These are phyloP conservation scores for Cercospora zeae-maydis DNA, from an alignment of 2,329 filamentous ascomycete genomes.

Conservation along the genomic window DNA sequence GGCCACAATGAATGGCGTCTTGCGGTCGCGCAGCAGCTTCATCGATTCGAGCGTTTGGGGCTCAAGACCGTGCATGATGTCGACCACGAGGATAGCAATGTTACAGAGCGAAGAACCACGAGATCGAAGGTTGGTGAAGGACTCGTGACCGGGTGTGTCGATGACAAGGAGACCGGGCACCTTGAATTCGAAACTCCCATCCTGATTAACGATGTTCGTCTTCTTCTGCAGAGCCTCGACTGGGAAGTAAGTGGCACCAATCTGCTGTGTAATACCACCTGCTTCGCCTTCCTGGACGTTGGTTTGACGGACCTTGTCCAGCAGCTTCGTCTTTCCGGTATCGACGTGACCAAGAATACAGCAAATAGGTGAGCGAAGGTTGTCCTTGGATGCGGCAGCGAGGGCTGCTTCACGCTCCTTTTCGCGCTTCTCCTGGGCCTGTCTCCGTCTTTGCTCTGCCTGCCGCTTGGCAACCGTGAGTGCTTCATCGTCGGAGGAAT, in stretches of 20 bases:
- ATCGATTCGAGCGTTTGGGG: constrained; percentile 97
- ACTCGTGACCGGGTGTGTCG: constrained; percentile 99
- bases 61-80: constrained; percentile 99
- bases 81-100: constrained; percentile 97
- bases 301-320: constrained; percentile 97
- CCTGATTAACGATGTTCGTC: constrained; percentile 87
- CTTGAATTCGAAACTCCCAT: constrained; percentile 91
- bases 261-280: constrained; percentile 98
- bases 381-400: constrained; percentile 85
- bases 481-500: constrained; percentile 61
- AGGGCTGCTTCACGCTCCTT: constrained; percentile 88
- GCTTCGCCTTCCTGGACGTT: constrained; percentile 99
- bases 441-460: constrained; percentile 75
- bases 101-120: constrained; percentile 98
- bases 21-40: constrained; percentile 84
- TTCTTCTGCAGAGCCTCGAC: constrained; percentile 89
- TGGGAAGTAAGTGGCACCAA: constrained; percentile 98
- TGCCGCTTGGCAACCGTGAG: constrained; percentile 69
- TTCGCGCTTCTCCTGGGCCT: constrained; percentile 82
- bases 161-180: constrained; percentile 95
- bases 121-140: constrained; percentile 95
- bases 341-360: constrained; percentile 99
- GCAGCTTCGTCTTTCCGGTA: constrained; percentile 98
- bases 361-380: constrained; percentile 95
- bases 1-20: constrained; percentile 97